Evolutionary conservation across 331 rosid species (phyloP), one percentile per base, ranked within the genome.

Genomic region (Pyracantha coccinea): DNA sequence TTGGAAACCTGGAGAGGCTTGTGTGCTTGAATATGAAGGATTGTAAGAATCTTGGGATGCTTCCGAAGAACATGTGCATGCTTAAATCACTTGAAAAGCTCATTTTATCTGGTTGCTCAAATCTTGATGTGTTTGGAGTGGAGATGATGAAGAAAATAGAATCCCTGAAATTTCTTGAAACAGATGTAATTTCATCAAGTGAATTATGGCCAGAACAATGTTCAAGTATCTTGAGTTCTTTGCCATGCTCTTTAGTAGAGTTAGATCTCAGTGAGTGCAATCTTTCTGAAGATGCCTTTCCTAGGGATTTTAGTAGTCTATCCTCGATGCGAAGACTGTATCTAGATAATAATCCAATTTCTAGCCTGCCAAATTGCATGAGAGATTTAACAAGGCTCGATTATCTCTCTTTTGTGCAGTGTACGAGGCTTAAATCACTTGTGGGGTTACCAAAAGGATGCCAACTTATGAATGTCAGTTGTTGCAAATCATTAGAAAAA

Each of bases 351-450:
- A 72, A 71, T 72, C 66, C 54, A 72, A 57, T 72, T 32, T 1
- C 2, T 15, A 1, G 6, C 1, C 55, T 72, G 1, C 75, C 75
- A 21, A 6, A 0, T 33, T 72, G 3, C 10, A 5, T 72, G 10
- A 57, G 8, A 20, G 35, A 15, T 14, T 10, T 72, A 1, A 33
- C 3, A 1, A 32, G 3, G 11, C 54, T 72, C n/a, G 1, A 21
- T 4, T 0, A 8, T 2, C 66, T 72, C 17, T 4, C 2, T 33
- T 23, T 72, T 1, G 0, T 0, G 0, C 0, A 1, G 0, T 72
- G 55, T 23, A 0, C 0, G 1, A 33, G 3, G 10, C 66, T 72
- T 3, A 0, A 4, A 8, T 21, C 55, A 0, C 66, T 72, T 32
- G 6, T 55, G 0, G 55, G 7, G 24, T 61, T 72, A 7, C 38